Conservation (phyloP, 2,329 filamentous ascomycete species). For the Pseudogymnoascus destructans region DNA sequence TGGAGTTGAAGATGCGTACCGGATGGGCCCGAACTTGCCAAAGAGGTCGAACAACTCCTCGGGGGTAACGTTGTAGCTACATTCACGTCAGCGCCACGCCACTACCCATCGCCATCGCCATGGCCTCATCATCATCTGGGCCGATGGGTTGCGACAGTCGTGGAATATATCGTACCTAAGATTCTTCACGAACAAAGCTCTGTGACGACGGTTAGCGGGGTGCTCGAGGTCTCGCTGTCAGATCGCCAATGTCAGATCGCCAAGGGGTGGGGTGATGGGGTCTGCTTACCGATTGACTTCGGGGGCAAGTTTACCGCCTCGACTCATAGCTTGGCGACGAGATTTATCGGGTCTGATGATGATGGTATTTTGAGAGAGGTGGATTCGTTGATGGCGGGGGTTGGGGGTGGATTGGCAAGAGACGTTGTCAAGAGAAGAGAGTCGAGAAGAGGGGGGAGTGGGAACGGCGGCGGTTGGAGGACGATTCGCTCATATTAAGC, state of each 20-base stretch:
- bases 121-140: conserved; percentile 41
- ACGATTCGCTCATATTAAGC: conserved; percentile 8
- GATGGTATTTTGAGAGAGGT: not conserved
- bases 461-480: conserved; percentile 2
- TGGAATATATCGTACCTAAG: conserved; percentile 54
- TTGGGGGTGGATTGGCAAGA: not conserved
- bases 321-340: conserved; percentile 70
- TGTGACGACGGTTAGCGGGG: conserved; percentile 28
- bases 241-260: not conserved
- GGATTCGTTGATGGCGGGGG: conserved; percentile 4
- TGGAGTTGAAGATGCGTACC: conserved; percentile 42
- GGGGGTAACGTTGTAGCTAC: conserved; percentile 94
- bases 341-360: conserved; percentile 6
- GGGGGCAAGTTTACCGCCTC: conserved; percentile 91
- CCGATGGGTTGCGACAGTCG: conserved; percentile 33
- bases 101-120: conserved; percentile 53
- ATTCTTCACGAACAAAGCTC: conserved; percentile 99
- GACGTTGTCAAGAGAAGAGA: conserved; percentile 2
- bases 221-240: not conserved
- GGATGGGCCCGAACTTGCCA: conserved; percentile 90
- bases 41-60: conserved; percentile 98
- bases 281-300: conserved; percentile 88
- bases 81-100: conserved; percentile 26
- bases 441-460: not conserved
- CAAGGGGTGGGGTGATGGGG: conserved; percentile 13